Evolutionary conservation across 2,329 filamentous ascomycete genomes (phyloP), one percentile per base, ranked within the genome.

Genomic region (Ampelomyces quisqualis): DNA sequence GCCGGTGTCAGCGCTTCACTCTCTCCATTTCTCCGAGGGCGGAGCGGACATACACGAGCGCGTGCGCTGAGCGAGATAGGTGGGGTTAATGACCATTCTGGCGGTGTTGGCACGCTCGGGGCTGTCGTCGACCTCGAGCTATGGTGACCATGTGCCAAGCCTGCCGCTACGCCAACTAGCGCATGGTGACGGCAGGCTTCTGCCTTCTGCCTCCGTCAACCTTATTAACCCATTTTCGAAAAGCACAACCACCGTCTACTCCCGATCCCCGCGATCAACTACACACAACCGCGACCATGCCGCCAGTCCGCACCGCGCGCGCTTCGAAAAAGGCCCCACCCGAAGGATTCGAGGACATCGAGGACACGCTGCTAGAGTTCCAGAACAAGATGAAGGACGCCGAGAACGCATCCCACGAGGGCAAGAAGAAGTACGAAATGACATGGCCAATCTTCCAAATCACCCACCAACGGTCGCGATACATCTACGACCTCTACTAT

Each of bases 371-470:
- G 28, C 80, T 93, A 57, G 84, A 90, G 60, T 93, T 93, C 73
- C 75, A 78, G 60, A 91, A 90, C 77, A 90, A 90, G 76, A 91
- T 94, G 87, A 93, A 91, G 71, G 88, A 94, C 65, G 93, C 93
- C 37, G 90, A 96, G 67, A 95, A 94, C 70, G 86, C 90, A 33
- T 85, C 89, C 13, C 80, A 84, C 57, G 72, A 88, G 73, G 67
- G 88, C 73, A 79, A 89, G 79, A 78, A 87, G 81, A 90, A 90
- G 67, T 86, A 96, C 65, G 89, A 97, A 72, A 88, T 88, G 55
- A 81, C 90, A 51, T 98, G 93, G 93, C 91, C 93, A 47, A 90
- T 98, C 54, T 97, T 98, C 65, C 90, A 97, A 69, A 96, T 98
- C 65, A 85, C 85, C 17, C 93, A 98, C 71, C 90, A 96, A 72